Base-by-base conservation (phyloP, 768 basidiomycete genomes). In the Termitomyces sp. region DNA sequence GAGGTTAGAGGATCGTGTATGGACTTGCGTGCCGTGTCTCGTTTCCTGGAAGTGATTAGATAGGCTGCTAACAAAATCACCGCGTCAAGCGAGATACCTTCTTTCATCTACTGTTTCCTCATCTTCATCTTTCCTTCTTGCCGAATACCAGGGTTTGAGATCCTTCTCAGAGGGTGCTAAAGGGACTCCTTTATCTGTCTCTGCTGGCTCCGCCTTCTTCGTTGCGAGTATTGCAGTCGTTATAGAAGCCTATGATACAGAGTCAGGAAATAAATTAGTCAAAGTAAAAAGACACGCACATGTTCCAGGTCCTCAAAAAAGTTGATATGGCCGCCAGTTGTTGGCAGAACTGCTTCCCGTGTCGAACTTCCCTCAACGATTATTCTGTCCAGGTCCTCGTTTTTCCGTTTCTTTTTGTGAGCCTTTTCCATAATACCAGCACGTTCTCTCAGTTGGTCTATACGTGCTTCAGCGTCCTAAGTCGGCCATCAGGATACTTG, bases 271-370 rank as follows among this genome's bases (percentile, higher is more conserved):
- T 35, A 56, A 22, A 12, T 22, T 29, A 33, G 22, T 9, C 16
- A 32, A 7, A 7, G 10, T 29, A 40, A 6, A 16, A 6, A 46
- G 22, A 48, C 22, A 58, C 76, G 16, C 50, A 86, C 89, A 59
- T 83, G 77, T 63, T 92, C 91, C n/a, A 92, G 60, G 62, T 91
- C 89, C 60, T 88, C 85, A 59, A 92, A 93, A 49, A 94, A 70
- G 64, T 92, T 93, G 69, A 93, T 90, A 62, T 94, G 91, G 1
- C 86, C 86, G 33, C 74, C 74, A 1, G 80, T 75, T 2, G 77
- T 75, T 29, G 78, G 73, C 54, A 81, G 50, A 7, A 72, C 68
- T 1, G 75, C 72, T 44, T 56, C 67, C 53, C 62, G 67, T 32
- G 63, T 67, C 5, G 68, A 69, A 39, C 69, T 70, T 12, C 67